Evolutionary conservation across 2,329 filamentous ascomycete species (phyloP), one percentile per base, ranked within the genome.

Genomic region (Chaetomium strumarium): DNA sequence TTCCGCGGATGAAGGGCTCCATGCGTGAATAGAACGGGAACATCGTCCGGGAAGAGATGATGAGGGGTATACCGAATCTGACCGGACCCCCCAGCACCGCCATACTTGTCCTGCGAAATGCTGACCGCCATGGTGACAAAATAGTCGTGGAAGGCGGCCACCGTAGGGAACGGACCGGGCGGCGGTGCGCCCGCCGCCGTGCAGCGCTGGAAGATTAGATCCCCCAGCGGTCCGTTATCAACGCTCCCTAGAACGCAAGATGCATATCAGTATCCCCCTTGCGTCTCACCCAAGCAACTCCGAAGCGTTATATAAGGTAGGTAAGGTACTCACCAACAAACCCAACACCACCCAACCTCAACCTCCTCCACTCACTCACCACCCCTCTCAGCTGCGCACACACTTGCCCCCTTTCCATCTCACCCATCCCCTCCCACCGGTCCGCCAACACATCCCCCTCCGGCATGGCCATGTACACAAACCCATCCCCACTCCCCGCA

Each of bases 21-120:
- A 40, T 58, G 58, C 5, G 58, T 60, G 24, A 60, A 60, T 2
- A 55, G 46, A n/a, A 58, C 46, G 2, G 58, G 55, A 1, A 48
- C 49, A 4, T 56, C 40, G 11, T 47, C 41, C 1, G 52, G 58
- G 14, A 60, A 53, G 12, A 60, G 37, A 39, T 56, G 53, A 8
- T 56, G 56, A 17, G 56, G 58, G 3, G 40, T 53, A 17, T 55
- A 58, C 17, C 49, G 49, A 24, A 57, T 33, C 17, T 51, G 45
- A 2, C 31, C 41, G 5, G n/a, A n/a, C n/a, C n/a, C 38, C 1
- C 31, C 29, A 2, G 20, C 31, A 1, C 47, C 46, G 17, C 19
- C 19, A 5, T 58, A 46, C n/a, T 46, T 33, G 47, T 19, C 51
- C 30, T 55, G 44, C 7, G 55, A 56, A 1, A 55, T 5, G 3